phyloP scores from a whole-genome alignment of 2,329 filamentous ascomycete genomes.

The Diplocarpon rosae region DNA sequence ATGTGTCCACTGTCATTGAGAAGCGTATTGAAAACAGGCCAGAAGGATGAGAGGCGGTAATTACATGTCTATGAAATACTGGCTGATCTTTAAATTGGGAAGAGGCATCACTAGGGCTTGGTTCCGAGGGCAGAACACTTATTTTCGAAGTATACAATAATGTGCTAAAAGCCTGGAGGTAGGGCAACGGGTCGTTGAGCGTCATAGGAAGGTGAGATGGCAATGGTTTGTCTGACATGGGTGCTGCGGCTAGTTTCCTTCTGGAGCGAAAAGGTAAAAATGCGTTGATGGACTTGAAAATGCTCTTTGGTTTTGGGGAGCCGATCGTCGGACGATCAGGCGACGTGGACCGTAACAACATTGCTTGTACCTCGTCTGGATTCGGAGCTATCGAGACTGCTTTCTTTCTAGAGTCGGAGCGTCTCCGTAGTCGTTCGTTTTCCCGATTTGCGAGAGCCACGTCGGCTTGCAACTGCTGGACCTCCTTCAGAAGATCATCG shows the following conservation, averaged over 20 bases:
- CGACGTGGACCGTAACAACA: conserved; percentile 21
- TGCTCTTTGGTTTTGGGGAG: conserved; percentile 16
- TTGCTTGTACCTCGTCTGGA: conserved; percentile 26
- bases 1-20: conserved; percentile 47
- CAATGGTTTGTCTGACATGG: conserved; percentile 31
- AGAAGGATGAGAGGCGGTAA: conserved; percentile 36
- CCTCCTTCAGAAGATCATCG: conserved; percentile 42
- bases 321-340: conserved; percentile 7
- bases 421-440: conserved; percentile 41
- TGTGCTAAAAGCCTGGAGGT: conserved; percentile 60
- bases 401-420: conserved; percentile 27
- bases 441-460: conserved; percentile 45
- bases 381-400: conserved; percentile 33
- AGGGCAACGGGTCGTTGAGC: conserved; percentile 54
- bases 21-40: conserved; percentile 47
- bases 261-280: conserved; percentile 26
- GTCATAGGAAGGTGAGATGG: conserved; percentile 55
- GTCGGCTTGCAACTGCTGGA: conserved; percentile 46
- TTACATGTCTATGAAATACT: conserved; percentile 42
- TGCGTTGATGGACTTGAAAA: conserved; percentile 22
- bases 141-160: conserved; percentile 49
- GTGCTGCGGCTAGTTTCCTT: conserved; percentile 21
- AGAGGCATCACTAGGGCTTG: conserved; percentile 15
- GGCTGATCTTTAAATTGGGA: conserved; percentile 14
- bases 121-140: conserved; percentile 31